A percentile compares a stretch with the other conserved stretches of the same genome.
Evolutionary conservation across 2,329 filamentous ascomycete genomes (phyloP).

Genomic region (Eutypella sp.): DNA sequence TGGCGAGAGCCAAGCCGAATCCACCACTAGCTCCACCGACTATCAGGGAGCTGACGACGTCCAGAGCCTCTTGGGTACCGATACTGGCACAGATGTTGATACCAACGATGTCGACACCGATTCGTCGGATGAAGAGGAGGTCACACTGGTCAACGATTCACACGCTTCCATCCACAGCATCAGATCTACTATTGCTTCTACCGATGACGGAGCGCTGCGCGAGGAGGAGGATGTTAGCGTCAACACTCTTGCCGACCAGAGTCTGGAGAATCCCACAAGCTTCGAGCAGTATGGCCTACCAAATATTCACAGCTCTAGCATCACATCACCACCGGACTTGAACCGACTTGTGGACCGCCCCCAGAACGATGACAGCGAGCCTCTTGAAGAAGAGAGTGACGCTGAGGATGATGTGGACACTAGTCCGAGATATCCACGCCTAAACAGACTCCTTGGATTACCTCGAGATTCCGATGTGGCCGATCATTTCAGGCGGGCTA

Average conservation of each 20-base stretch:
- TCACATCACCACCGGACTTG: constrained; percentile 5
- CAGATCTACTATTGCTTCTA: constrained; percentile 15
- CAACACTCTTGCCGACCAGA: constrained; percentile 23
- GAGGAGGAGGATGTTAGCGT: constrained; percentile 19
- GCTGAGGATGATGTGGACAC: too few relatives aligned
- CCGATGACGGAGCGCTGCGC: constrained; percentile 6
- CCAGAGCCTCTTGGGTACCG: constrained; percentile 38
- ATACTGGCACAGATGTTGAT: constrained; percentile 42
- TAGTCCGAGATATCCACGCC: too few relatives aligned
- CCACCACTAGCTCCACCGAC: constrained; percentile 43
- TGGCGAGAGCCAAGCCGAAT: constrained; percentile 49
- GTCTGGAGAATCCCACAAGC: constrained; percentile 27
- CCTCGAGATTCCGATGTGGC: too few relatives aligned
- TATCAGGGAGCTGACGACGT: constrained; percentile 46
- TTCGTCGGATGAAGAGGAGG: constrained; percentile 32
- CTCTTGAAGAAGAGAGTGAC: too few relatives aligned
- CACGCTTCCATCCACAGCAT: constrained; percentile 9
- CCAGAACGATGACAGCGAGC: too few relatives aligned
- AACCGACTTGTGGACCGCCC: too few relatives aligned
- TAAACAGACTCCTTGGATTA: too few relatives aligned
- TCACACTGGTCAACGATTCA: constrained; percentile 12
- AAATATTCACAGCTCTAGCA: constrained; percentile 9
- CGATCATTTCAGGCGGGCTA: too few relatives aligned
- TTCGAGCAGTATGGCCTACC: constrained; percentile 21
- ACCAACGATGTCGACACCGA: constrained; percentile 39